Evolutionary conservation across 805 yeast species (phyloP), one percentile per base, ranked within the genome.

Genomic region (Pichia nanzhaoensis): DNA sequence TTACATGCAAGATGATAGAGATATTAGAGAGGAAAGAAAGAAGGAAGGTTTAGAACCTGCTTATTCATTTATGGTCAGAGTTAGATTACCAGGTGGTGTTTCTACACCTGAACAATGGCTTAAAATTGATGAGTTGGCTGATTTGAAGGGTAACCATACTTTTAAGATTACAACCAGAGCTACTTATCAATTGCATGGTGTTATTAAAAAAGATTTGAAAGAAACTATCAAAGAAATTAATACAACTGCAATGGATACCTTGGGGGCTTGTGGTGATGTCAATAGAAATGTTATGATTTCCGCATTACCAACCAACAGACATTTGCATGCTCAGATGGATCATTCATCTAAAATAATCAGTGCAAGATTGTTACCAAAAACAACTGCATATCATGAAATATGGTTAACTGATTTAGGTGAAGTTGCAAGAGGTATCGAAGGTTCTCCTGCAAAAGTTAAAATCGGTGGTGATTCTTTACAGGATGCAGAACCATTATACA

Each of bases 181-280:
- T 22, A 91, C 98, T 9, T 89, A 84, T 79, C 98, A 91, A 71
- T 72, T 91, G 49, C 98, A 91, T 60, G 98, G 98, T 65, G 78
- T 91, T 48, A 85, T 91, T 47, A 91, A 91, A 69, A 88, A 82
- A 65, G 77, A 91, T 59, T 73, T 91, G 65, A 89, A 87, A 65
- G 86, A 93, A 9, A 82, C 95, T 1, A 88, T 91, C 54, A 82
- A 95, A 70, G 96, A 91, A 33, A 89, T 91, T 82, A 91, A 91
- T 64, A 71, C 95, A 16, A 84, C 82, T 6, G 74, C 91, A 56
- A 75, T 91, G 83, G 98, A 93, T 62, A 90, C 97, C 8, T 75
- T 91, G 48, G 98, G 95, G 49, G 98, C 98, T 1, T 91, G 97
- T 74, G 98, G 98, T 73, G 98, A 91, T 70, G 98, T 91, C 37